Base-by-base conservation (phyloP, 108 stramenopile species). In the Skeletonema menzelii region DNA sequence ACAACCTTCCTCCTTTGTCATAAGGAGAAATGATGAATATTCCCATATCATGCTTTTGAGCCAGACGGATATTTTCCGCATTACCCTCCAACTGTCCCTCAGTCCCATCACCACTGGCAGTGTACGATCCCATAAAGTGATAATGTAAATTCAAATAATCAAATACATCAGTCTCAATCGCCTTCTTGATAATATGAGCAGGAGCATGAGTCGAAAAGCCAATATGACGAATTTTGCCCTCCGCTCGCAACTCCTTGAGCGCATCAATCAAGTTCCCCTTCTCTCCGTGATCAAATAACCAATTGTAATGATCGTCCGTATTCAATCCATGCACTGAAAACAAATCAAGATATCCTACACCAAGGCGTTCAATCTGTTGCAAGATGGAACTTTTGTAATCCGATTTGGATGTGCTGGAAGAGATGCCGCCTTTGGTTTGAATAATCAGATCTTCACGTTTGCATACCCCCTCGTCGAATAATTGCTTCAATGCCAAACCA, bases 121-220 rank as follows among this genome's bases (percentile, higher is more conserved):
- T 93, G 68, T 97, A 97, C 5, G 87, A 87, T 3, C 96, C 96
- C 61, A 86, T 77, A 70, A 76, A 93, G 70, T 96, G 95, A 79
- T 95, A 88, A 75, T 97, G 96, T 56, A 94, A 49, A 72, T 97
- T 97, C 46, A 90, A 74, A 65, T 93, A 95, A 47, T 88, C 89
- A 65, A 97, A 97, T 19, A 69, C 77, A 56, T 93, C 88, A 8
- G 88, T 86, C 27, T 88, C 84, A 57, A 97, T 95, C 22, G 67
- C 60, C 28, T 69, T 69, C 40, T 73, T 59, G 42, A 95, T 97
- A 8, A 92, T 49, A 27, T 88, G 87, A 15, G 87, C 72, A 27
- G 90, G 84, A 30, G 80, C 96, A 73, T 97, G 96, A 2, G 92
- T 94, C 56, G 84, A 87, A 70, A 97, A 97, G 27, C 96, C 96